Evolutionary conservation across 768 basidiomycete species (phyloP), one percentile per base, ranked within the genome.

Genomic region (Agaricus sinodeliciosus): DNA sequence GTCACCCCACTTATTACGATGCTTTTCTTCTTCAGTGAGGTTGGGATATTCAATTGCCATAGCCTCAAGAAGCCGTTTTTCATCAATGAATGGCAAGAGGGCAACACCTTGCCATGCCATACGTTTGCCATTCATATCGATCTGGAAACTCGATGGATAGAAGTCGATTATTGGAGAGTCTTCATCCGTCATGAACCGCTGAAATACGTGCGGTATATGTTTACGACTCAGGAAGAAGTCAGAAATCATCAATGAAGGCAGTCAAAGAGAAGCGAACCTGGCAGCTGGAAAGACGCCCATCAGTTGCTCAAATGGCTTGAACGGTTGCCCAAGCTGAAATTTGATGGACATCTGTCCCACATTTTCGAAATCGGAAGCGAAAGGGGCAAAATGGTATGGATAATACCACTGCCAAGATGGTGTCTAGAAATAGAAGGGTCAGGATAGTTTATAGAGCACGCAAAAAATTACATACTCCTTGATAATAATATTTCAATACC

Each of bases 31-130:
- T 54, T 90, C 87, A 0, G 79, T 80, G 42, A 99, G 75, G 43
- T 80, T 81, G 47, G 74, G 69, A 64, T 87, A 87, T 57, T 72
- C 76, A 11, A 74, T 65, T 7, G 74, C 79, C 87, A 99, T 92
- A 3, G 94, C 91, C 31, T 81, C 84, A 49, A 98, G 71, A 22
- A 99, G 70, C 31, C 94, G 80, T 51, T 77, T 78, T 65, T 85
- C 77, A 63, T 98, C 90, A 57, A 99, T 98, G 74, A 98, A 99
- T 0, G 96, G 94, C 18, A 99, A 74, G 8, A 99, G 73, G 0
- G 96, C 94, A 51, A 99, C 93, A 49, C 96, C 96, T 68, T 99
- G 95, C 96, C 96, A 99, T 6, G 90, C 78, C 94, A 98, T 97
- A 70, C 89, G 90, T 73, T 98, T 98, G 54, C 96, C 96, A 63